phyloP scores from a whole-genome alignment of 208 protist genomes.

The Novymonas esmeraldas region DNA sequence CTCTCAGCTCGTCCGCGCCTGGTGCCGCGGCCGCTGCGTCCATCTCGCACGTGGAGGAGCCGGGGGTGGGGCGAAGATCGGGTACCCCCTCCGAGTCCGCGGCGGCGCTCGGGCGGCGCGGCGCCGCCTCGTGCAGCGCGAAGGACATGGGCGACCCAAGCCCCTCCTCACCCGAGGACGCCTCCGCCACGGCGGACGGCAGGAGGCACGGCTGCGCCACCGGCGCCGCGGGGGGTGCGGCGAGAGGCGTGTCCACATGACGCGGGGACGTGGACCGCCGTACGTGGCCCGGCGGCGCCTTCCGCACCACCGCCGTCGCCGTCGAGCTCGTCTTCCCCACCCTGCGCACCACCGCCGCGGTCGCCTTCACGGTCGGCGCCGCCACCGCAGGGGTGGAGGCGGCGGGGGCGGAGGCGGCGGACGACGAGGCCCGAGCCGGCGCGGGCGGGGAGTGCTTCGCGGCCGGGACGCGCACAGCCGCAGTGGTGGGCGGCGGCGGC shows the following conservation, averaged over 20 bases:
- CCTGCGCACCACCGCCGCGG: background rate
- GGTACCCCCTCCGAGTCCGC: constrained; percentile 1
- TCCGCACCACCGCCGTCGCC: background rate
- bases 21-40: background rate
- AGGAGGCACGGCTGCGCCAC: background rate
- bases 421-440: background rate
- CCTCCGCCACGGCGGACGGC: background rate
- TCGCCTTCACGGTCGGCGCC: background rate
- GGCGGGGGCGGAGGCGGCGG: background rate
- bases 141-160: constrained; percentile 8
- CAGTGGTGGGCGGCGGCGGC: background rate
- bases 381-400: background rate
- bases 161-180: background rate
- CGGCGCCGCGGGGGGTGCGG: too few relatives aligned
- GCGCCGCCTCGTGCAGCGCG: background rate
- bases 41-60: background rate
- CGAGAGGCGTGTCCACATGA: background rate
- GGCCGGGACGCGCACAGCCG: background rate
- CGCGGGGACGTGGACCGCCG: background rate
- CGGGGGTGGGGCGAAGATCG: constrained; percentile 14
- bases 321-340: background rate
- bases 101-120: background rate
- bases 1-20: background rate
- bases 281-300: constrained; percentile 8
- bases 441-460: constrained; percentile 1